Evolutionary conservation across 768 basidiomycete species (phyloP), one percentile per base, ranked within the genome.

Genomic region (Suillus occidentalis): DNA sequence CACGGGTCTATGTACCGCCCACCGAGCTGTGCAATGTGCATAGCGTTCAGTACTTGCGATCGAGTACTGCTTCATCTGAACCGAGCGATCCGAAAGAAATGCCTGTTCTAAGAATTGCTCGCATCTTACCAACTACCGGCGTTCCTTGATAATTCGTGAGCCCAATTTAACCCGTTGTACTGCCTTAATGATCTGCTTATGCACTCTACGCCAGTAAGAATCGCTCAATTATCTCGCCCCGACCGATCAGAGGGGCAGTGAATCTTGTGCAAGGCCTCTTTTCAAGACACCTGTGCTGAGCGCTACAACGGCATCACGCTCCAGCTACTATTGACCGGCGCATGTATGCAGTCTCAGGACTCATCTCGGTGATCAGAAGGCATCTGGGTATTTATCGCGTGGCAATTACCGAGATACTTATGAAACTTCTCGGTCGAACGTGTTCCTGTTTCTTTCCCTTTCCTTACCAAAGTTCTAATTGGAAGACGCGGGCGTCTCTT

Each of bases 401-500:
- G 58, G 40, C 40, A 59, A 42, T 59, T 43, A 42, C 58, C 40
- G 37, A 28, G 28, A 59, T 12, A 13, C 39, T 59, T 59, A 59
- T 59, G 58, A 59, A 42, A 59, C 58, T 59, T 59, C 58, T 42
- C 58, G 25, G 39, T 61, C 25, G 20, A 43, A 31, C 5, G 37
- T 47, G 39, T 63, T 62, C 31, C 60, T 36, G 37, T 37, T 47
- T 34, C 63, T 25, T 59, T 59, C 47, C 20, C 25, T 58, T 63
- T 42, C 59, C 61, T 59, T 56, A 37, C 31, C 56, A 28, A 62
- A 56, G 40, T 62, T 59, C 53, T 60, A 52, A 62, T 62, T 62
- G 22, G 61, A 62, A 49, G 63, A 49, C 43, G 40, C 55, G 62
- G 65, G 65, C 65, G 53, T 65, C 65, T 63, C 43, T 50, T 42